Base-by-base conservation (phyloP, 306 rosid species). In the Coriaria nepalensis region DNA sequence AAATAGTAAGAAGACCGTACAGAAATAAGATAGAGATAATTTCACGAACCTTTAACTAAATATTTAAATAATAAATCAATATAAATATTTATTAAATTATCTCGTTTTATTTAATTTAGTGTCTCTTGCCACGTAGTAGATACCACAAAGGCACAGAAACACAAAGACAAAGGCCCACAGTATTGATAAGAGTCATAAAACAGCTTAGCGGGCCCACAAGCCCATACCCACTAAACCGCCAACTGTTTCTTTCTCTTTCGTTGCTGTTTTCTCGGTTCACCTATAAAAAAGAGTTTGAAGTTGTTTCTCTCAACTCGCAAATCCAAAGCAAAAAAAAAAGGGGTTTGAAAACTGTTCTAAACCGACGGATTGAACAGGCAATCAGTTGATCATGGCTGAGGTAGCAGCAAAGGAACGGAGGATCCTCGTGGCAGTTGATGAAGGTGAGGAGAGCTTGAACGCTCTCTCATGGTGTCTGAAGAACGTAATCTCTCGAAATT, bases 371-470 rank as follows among this genome's bases (percentile, higher is more conserved):
- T 33, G 45, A 29, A 8, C 49, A 10, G 29, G 29, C 45, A 57
- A 68, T 40, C 40, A 13, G 6, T 15, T 13, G 4, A 37, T 5
- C 10, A 82, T 82, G 94, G 71, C 75, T 38, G 76, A 66, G 10
- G 68, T 37, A 40, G 57, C 63, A 40, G 72, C 39, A 10, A 68
- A 50, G 2, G 76, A 72, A 56, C 70, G 97, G 38, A 63, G 68
- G 71, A 81, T 90, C 56, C 55, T 90, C 40, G 87, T 81, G 74
- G 93, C 95, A 7, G 82, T 90, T 4, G 98, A 85, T 13, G 94
- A 79, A 36, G 83, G 94, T 0, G 95, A 85, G n/a, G 95, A 90
- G 73, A 85, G 98, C 73, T 44, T 67, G 67, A 51, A 79, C 49
- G 94, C 94, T 1, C 83, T 84, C 13, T 77, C 95, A 2, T 90